Conservation (phyloP, 2,329 filamentous ascomycete species). For the Neocatenulostroma microsporum region DNA sequence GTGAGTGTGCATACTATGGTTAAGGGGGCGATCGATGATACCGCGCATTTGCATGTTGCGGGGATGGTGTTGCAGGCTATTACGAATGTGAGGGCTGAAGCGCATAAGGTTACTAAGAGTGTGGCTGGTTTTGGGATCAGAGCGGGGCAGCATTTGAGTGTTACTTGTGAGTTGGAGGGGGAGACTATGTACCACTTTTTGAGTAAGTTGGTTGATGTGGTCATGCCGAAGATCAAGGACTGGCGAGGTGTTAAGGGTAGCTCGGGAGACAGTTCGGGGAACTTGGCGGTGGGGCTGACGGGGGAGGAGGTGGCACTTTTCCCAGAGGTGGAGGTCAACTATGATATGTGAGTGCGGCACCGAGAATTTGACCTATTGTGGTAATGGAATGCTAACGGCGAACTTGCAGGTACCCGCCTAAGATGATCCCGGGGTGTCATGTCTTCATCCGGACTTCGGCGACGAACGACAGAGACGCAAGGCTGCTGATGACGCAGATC, state of each 20-base stretch:
- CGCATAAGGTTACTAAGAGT: constrained; percentile 62
- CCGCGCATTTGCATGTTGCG: constrained; percentile 69
- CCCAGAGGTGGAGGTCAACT: constrained; percentile 91
- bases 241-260: constrained; percentile 72
- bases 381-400: neutral
- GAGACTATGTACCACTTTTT: constrained; percentile 85
- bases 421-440: constrained; percentile 78
- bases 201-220: constrained; percentile 80
- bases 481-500: constrained; percentile 62
- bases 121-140: constrained; percentile 69
- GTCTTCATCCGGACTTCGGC: constrained; percentile 79
- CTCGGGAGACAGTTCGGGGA: constrained; percentile 81
- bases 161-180: constrained; percentile 69
- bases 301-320: constrained; percentile 72
- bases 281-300: constrained; percentile 73
- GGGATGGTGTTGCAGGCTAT: constrained; percentile 80
- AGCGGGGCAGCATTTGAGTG: constrained; percentile 62
- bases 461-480: constrained; percentile 74
- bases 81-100: constrained; percentile 63
- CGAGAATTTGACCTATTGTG: neutral
- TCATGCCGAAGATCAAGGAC: constrained; percentile 93
- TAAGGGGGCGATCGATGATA: constrained; percentile 58
- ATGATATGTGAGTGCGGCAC: constrained; percentile 65
- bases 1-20: constrained; percentile 76
- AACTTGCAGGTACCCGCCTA: constrained; percentile 49